Base-by-base conservation (phyloP, 805 yeast genomes). In the Blastobotrys mokoenaii region DNA sequence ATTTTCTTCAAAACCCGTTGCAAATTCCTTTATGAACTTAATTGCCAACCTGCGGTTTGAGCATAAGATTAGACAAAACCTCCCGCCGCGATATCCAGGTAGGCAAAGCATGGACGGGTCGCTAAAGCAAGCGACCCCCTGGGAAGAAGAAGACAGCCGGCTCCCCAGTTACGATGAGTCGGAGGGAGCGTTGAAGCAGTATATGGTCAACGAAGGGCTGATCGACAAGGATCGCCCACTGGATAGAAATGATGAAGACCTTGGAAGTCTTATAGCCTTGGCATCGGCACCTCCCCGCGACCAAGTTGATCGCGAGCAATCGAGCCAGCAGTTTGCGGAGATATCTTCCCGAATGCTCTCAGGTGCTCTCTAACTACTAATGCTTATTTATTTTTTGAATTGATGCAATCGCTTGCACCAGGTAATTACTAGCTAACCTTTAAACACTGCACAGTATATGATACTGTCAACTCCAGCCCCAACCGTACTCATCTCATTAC, bases 1-100 rank as follows among this genome's bases (percentile, higher is more conserved):
- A n/a, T 60, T 59, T 42, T 49, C 62, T 9, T 46, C 57, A 2
- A 46, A 49, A 22, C 40, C 44, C 14, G 52, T 59, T 7, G 53
- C 61, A 12, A 43, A 52, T 14, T 50, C 58, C 25, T 57, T 60
- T 40, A 46, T 57, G 30, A 51, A 56, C 33, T 48, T 58, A 34
- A 51, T 59, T 33, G 48, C 63, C 31, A 61, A 59, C 45, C 51
- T 61, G 20, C 56, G 61, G 22, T 59, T 61, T 37, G 65, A 61
- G 46, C 61, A 60, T 46, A 50, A 50, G 45, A 57, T 61, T 18
- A 52, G 61, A n/a, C 53, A 53, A 27, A 52, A 54, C 32, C 49
- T 60, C 36, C 61, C 63, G 10, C 64, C 64, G 2, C 54, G 52
- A n/a, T 60, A 60, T 32, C 27, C 35, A 25, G 32, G 42, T 11